A percentile compares a stretch with the other conserved stretches of the same genome.
These are phyloP conservation scores for Clonostachys rhizophaga DNA, from an alignment of 2,329 filamentous ascomycete genomes.

Conservation along the genomic window DNA sequence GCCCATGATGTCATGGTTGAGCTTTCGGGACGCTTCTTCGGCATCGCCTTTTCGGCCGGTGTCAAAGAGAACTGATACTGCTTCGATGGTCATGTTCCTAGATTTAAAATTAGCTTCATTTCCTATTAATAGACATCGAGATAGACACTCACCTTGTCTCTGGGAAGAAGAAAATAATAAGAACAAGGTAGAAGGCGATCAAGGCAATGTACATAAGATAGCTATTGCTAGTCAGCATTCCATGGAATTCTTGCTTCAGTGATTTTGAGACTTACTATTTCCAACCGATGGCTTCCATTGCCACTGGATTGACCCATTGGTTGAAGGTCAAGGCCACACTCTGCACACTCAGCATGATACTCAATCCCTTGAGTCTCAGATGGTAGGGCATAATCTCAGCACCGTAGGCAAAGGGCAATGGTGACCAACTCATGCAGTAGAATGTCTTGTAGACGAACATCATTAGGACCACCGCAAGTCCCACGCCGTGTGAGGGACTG, in stretches of 20 bases:
- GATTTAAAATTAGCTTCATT: neutral
- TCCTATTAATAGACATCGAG: neutral
- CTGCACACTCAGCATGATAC: slow-evolving; percentile 1
- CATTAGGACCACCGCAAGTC: slow-evolving; percentile 18
- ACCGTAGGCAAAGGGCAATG: slow-evolving; percentile 39
- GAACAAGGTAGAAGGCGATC: slow-evolving; percentile 9
- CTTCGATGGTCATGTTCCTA: slow-evolving; percentile 3
- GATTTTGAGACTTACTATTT: slow-evolving; percentile 8
- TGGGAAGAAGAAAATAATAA: slow-evolving; percentile 11
- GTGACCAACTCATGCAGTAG: slow-evolving; percentile 48
- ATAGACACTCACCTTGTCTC: slow-evolving; percentile 8
- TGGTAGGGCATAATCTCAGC: slow-evolving; percentile 44
- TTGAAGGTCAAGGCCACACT: slow-evolving; percentile 11
- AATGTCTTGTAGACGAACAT: slow-evolving; percentile 27
- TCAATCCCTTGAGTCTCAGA: slow-evolving; percentile 1
- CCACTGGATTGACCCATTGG: slow-evolving; percentile 13
- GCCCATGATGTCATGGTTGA: neutral
- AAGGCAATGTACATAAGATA: slow-evolving; percentile 9
- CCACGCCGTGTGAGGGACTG: slow-evolving; percentile 12
- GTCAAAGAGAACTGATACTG: slow-evolving; percentile 2
- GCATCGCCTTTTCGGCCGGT: slow-evolving; percentile 3
- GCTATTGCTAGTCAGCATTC: neutral
- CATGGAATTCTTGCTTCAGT: neutral
- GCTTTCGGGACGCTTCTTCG: neutral
- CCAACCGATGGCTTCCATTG: slow-evolving; percentile 11